These are phyloP conservation scores for Cyberlindnera meyerae DNA, from an alignment of 805 yeast genomes.

Conservation along the genomic window DNA sequence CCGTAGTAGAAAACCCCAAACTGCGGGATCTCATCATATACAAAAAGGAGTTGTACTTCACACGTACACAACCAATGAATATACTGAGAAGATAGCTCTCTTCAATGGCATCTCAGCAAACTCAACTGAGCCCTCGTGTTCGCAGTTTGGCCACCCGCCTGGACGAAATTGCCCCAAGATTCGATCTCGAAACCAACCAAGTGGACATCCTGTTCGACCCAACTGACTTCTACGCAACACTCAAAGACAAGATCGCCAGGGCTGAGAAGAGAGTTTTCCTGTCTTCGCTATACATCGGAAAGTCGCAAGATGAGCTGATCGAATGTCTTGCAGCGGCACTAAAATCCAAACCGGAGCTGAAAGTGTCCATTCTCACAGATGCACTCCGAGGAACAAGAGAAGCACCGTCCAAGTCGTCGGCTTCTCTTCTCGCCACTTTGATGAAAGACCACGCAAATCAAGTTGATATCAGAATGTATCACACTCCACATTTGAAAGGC, in stretches of 20 bases:
- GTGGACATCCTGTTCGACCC: conserved; percentile 66
- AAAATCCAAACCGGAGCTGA: conserved; percentile 49
- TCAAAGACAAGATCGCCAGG: conserved; percentile 54
- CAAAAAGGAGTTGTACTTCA: no score
- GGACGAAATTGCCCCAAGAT: conserved; percentile 64
- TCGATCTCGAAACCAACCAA: conserved; percentile 49
- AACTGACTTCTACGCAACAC: conserved; percentile 57
- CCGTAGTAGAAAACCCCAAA: no score
- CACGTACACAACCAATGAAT: conserved; percentile 7
- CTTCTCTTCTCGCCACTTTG: conserved; percentile 63
- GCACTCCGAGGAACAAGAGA: conserved; percentile 92
- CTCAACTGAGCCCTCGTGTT: conserved; percentile 38
- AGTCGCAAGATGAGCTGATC: conserved; percentile 70
- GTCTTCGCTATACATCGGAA: conserved; percentile 84
- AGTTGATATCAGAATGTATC: conserved; percentile 79
- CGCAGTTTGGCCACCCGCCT: conserved; percentile 44
- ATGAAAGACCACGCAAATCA: conserved; percentile 61
- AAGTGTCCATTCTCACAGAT: conserved; percentile 74
- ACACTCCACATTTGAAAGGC: conserved; percentile 81
- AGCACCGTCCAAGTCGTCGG: conserved; percentile 74
- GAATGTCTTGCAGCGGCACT: conserved; percentile 59
- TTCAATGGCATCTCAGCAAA: conserved; percentile 4
- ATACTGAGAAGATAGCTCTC: conserved; percentile 5
- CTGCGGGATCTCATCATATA: no score
- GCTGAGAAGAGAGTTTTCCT: conserved; percentile 72